phyloP scores from a whole-genome alignment of 129 eudicot species.

The Flaveria robusta region DNA sequence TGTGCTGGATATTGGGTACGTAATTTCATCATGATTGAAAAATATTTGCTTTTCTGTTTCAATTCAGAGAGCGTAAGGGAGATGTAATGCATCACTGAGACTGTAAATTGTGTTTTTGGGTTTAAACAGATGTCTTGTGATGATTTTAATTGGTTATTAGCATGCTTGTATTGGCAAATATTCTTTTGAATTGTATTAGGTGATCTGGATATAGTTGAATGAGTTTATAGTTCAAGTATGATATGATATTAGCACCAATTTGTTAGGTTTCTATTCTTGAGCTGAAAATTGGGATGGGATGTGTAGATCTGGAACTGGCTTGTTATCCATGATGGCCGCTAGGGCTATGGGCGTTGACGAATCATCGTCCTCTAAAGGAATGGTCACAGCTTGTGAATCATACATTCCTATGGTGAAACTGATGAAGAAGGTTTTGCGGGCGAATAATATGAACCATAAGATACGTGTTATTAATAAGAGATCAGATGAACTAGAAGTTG shows the following conservation, averaged over 20 bases:
- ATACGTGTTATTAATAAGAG: slow-evolving; percentile 69
- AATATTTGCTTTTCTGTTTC: not conserved
- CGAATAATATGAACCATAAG: slow-evolving; percentile 64
- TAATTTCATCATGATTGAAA: not conserved
- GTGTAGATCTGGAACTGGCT: slow-evolving; percentile 89
- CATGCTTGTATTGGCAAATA: no score
- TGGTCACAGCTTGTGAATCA: slow-evolving; percentile 86
- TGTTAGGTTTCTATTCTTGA: not conserved
- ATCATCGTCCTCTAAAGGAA: slow-evolving; percentile 39
- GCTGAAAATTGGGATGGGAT: not conserved
- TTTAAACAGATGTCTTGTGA: not conserved
- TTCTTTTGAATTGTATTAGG: no score
- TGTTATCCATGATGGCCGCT: slow-evolving; percentile 95
- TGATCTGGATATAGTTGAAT: no score
- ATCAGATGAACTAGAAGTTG: slow-evolving; percentile 79
- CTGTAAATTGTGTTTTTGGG: not conserved
- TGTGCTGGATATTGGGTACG: slow-evolving; percentile 93
- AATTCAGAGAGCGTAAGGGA: no score
- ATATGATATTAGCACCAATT: not conserved
- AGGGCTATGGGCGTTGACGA: slow-evolving; percentile 56
- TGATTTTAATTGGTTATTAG: no score
- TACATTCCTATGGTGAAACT: slow-evolving; percentile 96
- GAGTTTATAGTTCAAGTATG: no score
- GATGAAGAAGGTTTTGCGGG: slow-evolving; percentile 82
- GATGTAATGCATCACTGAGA: not conserved